These are phyloP conservation scores for Hypoxylon sp. DNA, from an alignment of 2,329 filamentous ascomycete species.

Conservation along the genomic window DNA sequence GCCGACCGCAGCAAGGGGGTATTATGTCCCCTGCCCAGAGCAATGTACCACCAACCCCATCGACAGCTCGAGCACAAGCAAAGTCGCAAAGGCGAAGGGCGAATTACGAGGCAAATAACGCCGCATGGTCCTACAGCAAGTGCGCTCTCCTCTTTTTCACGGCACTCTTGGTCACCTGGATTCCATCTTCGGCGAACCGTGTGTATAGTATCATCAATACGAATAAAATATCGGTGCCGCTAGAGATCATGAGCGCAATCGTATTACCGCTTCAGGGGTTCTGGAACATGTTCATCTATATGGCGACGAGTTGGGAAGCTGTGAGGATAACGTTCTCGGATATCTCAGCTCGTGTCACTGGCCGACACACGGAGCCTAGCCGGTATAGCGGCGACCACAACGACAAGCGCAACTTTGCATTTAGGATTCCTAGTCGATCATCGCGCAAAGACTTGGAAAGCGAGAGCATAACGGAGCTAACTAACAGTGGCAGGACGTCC, in stretches of 20 bases:
- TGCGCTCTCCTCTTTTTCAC: conserved; percentile 80
- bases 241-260: conserved; percentile 79
- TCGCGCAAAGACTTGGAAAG: conserved; percentile 61
- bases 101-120: conserved; percentile 71
- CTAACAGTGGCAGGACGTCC: conserved; percentile 56
- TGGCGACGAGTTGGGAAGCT: conserved; percentile 76
- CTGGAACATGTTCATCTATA: conserved; percentile 87
- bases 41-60: conserved; percentile 24
- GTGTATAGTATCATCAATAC: conserved; percentile 77
- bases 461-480: conserved; percentile 68
- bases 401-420: conserved; percentile 51
- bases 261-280: conserved; percentile 87
- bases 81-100: conserved; percentile 49
- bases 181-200: conserved; percentile 83
- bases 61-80: conserved; percentile 32
- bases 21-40: conserved; percentile 31
- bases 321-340: conserved; percentile 66
- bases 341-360: conserved; percentile 50
- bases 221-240: conserved; percentile 65
- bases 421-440: conserved; percentile 53
- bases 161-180: conserved; percentile 80
- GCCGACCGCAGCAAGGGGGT: conserved; percentile 45
- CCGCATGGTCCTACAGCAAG: conserved; percentile 79
- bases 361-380: conserved; percentile 44
- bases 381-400: conserved; percentile 43